phyloP scores from a whole-genome alignment of 331 rosid genomes.

The Stylosanthes scabra region DNA sequence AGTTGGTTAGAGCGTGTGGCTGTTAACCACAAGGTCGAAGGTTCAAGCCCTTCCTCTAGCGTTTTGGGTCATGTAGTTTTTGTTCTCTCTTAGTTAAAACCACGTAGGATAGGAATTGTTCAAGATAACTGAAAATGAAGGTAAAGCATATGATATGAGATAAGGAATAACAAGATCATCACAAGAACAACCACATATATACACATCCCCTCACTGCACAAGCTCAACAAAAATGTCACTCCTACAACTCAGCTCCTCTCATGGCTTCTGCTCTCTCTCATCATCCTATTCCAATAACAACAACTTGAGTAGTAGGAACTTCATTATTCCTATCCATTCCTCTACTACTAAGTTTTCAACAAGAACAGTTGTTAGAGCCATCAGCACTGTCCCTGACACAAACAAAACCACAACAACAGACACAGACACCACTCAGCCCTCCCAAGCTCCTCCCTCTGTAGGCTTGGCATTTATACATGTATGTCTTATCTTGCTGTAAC shows the following conservation, averaged over 20 bases:
- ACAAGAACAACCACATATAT: constrained; percentile 40
- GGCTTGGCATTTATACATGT: constrained; percentile 81
- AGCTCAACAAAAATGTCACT: constrained; percentile 41
- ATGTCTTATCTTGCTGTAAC: constrained; percentile 5
- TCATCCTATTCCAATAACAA: constrained; percentile 38
- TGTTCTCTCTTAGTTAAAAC: too few relatives aligned
- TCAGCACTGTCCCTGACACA: constrained; percentile 63
- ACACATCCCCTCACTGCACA: constrained; percentile 14
- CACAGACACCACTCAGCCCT: constrained; percentile 49
- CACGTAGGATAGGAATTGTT: too few relatives aligned
- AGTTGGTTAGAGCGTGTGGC: constrained; percentile 66
- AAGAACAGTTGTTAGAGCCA: constrained; percentile 60
- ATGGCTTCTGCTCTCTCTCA: constrained; percentile 47
- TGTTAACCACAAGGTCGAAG: constrained; percentile 71
- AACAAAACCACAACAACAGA: constrained; percentile 56
- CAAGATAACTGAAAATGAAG: neutral
- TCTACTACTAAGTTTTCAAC: neutral
- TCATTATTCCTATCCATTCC: constrained; percentile 11
- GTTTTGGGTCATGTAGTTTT: neutral
- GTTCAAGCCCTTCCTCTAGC: constrained; percentile 67
- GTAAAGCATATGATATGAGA: constrained; percentile 40
- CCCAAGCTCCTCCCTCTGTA: constrained; percentile 54
- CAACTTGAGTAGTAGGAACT: constrained; percentile 44
- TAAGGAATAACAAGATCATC: constrained; percentile 45
- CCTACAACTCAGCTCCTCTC: constrained; percentile 46